These are phyloP conservation scores for Citropsis articulata DNA, from an alignment of 345 rosid genomes.

Conservation along the genomic window DNA sequence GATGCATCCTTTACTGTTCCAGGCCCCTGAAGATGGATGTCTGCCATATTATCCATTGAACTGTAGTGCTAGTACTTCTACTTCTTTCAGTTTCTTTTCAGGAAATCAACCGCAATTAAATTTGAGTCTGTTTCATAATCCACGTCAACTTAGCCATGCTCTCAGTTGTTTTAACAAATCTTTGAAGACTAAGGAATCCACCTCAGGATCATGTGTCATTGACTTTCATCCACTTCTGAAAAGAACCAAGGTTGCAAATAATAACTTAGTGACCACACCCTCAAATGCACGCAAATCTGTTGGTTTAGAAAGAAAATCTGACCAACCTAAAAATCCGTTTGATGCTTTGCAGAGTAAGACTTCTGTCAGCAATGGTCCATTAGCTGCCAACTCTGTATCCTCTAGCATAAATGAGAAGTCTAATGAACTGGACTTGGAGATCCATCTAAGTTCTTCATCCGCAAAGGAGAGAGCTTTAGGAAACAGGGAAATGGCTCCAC, in stretches of 20 bases:
- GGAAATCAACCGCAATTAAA: slow-evolving; percentile 77
- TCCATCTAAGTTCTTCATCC: slow-evolving; percentile 69
- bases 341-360: slow-evolving; percentile 33
- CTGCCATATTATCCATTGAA: slow-evolving; percentile 51
- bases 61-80: slow-evolving; percentile 34
- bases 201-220: slow-evolving; percentile 42
- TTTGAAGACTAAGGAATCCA: slow-evolving; percentile 38
- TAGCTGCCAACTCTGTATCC: slow-evolving; percentile 24
- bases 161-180: slow-evolving; percentile 37
- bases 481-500: slow-evolving; percentile 29
- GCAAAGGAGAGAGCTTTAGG: slow-evolving; percentile 32
- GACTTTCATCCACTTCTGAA: slow-evolving; percentile 91
- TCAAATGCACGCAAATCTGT: slow-evolving; percentile 30
- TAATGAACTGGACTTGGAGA: slow-evolving; percentile 63
- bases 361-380: slow-evolving; percentile 24
- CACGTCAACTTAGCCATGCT: slow-evolving; percentile 40
- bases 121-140: slow-evolving; percentile 70
- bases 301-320: slow-evolving; percentile 35
- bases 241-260: slow-evolving; percentile 47
- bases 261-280: slow-evolving; percentile 21
- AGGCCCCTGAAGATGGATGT: slow-evolving; percentile 56
- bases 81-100: slow-evolving; percentile 71
- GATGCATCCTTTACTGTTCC: slow-evolving; percentile 92
- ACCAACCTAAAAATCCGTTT: slow-evolving; percentile 31
- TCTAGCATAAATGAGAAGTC: slow-evolving; percentile 34